Base-by-base conservation (phyloP, 768 basidiomycete genomes). In the Lentinula aciculospora region DNA sequence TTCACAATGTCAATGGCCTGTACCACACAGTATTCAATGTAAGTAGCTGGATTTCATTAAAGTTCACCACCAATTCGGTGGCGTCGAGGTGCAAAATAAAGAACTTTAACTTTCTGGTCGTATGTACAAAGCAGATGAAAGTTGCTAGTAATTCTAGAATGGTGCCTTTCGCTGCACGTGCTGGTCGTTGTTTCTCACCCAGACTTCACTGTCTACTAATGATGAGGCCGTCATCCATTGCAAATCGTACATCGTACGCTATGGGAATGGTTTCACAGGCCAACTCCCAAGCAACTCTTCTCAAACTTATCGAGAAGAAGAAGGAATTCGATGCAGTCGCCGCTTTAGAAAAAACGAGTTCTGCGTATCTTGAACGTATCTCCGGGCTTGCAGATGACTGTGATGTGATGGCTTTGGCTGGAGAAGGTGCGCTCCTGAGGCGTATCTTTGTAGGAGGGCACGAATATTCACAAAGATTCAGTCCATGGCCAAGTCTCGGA, bases 301-400 rank as follows among this genome's bases (percentile, higher is more conserved):
- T 81, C 17, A 85, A 84, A 62, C 77, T 89, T 44, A 56, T 76
- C 2, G 89, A 92, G 65, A 91, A 91, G 74, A 91, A 89, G 74
- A 91, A 89, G 66, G 89, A 92, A 67, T 82, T 76, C 56, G 88
- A 90, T 56, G 88, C 86, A 0, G 86, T 90, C 25, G 77, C 81
- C 21, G 89, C 89, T 1, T 74, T 92, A 4, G 86, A 90, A 65
- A 75, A 77, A 55, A 82, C 85, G 0, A 86, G 82, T 56, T 69
- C 79, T 5, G 68, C 84, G 32, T 88, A 86, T 65, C 75, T 87
- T 2, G 80, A 84, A 67, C 80, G 88, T 7, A 81, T 91, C 40
- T 83, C 86, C 62, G 82, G 76, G 5, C 72, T 92, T 3, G 83
- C 80, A 23, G 83, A 86, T 17, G 88, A 91, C 65, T 88, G 84